Evolutionary conservation across 345 rosid species (phyloP).

Genomic region (Arabidopsis suecica): DNA sequence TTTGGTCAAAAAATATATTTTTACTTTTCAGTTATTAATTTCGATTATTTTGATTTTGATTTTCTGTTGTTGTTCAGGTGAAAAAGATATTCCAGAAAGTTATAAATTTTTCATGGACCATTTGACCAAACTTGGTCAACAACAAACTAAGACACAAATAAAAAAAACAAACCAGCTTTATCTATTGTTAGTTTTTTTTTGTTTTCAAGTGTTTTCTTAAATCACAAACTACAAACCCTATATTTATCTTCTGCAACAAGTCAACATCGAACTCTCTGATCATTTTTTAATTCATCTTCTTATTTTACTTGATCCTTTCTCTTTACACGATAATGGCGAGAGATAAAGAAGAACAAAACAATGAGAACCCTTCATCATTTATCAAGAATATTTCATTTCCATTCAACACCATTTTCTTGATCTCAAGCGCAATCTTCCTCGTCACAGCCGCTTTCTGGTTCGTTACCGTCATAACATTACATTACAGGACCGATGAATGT

Average conservation of each 20-base stretch:
- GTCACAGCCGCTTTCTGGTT: constrained; percentile 33
- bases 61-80: too few species aligned
- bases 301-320: background rate
- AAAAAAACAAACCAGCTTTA: constrained; percentile 15
- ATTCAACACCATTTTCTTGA: constrained; percentile 41
- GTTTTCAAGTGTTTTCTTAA: constrained; percentile 28
- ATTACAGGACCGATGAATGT: constrained; percentile 40
- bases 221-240: constrained; percentile 37
- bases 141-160: constrained; percentile 24
- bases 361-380: background rate
- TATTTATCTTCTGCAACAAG: constrained; percentile 18
- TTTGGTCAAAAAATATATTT: too few species aligned
- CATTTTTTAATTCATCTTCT: background rate
- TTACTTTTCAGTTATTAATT: too few species aligned
- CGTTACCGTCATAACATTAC: constrained; percentile 25
- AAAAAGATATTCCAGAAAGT: too few species aligned
- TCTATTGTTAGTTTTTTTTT: constrained; percentile 7
- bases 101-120: too few species aligned
- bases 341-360: constrained; percentile 31
- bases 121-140: constrained; percentile 21
- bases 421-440: constrained; percentile 37
- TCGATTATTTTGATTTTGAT: too few species aligned
- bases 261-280: background rate
- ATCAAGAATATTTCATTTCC: constrained; percentile 30
- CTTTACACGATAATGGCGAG: constrained; percentile 22